phyloP scores from a whole-genome alignment of 2,329 filamentous ascomycete genomes.

The Cercospora brassicicola region DNA sequence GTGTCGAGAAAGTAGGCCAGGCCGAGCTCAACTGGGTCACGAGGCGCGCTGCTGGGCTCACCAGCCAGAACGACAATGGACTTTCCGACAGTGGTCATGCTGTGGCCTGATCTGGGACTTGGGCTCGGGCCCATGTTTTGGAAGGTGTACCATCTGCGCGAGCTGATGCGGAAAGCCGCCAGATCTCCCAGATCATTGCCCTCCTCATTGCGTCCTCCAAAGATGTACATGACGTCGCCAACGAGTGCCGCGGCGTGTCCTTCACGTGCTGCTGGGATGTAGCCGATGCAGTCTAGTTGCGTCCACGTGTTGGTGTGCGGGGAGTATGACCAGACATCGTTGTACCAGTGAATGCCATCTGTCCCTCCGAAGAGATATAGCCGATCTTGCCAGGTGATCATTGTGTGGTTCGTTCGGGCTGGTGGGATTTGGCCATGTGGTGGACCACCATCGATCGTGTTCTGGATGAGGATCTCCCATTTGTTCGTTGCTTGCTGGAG shows the following conservation, averaged over 20 bases:
- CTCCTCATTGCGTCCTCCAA: slow-evolving; percentile 92
- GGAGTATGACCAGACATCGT: slow-evolving; percentile 97
- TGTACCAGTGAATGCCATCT: slow-evolving; percentile 96
- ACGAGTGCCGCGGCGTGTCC: slow-evolving; percentile 92
- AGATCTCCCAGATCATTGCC: slow-evolving; percentile 89
- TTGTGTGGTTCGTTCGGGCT: slow-evolving; percentile 88
- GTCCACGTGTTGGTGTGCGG: slow-evolving; percentile 78
- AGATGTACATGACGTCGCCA: slow-evolving; percentile 98
- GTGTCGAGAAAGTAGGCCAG: slow-evolving; percentile 92
- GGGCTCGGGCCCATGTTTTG: slow-evolving; percentile 99
- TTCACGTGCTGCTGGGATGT: slow-evolving; percentile 90
- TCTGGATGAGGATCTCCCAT: slow-evolving; percentile 89
- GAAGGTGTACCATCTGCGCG: slow-evolving; percentile 96
- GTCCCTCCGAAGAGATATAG: slow-evolving; percentile 98
- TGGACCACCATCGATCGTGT: slow-evolving; percentile 63
- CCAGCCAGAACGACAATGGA: slow-evolving; percentile 89
- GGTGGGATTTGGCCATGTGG: slow-evolving; percentile 71
- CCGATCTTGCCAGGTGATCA: slow-evolving; percentile 89
- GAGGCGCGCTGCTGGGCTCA: slow-evolving; percentile 84
- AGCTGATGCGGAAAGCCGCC: slow-evolving; percentile 78
- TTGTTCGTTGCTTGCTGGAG: slow-evolving; percentile 86
- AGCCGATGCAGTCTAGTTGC: slow-evolving; percentile 92
- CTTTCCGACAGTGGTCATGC: slow-evolving; percentile 94
- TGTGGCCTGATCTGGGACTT: slow-evolving; percentile 89
- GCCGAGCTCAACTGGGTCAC: slow-evolving; percentile 79